Evolutionary conservation across 164 flowering plant species (phyloP), one percentile per base, ranked within the genome.

Genomic region (Kingdonia uniflora): DNA sequence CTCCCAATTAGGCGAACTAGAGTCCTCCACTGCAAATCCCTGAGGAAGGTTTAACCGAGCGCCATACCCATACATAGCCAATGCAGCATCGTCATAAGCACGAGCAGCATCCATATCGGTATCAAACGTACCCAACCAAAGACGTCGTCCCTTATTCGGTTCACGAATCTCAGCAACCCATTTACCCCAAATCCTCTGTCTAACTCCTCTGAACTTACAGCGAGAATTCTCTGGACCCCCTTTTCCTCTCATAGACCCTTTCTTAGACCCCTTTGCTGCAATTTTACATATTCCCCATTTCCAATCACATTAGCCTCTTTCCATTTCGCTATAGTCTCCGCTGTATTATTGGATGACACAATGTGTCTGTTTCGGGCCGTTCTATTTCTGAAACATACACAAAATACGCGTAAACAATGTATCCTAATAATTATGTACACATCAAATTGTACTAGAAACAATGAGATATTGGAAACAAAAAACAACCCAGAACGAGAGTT

Each of bases 1-100:
- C 35, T 4, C 35, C 4, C 35, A 29, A 29, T 29, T 29, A 8
- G 35, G 35, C 35, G 1, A 68, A 53, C 15, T 61, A 11, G 1
- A 29, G 3, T 22, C 8, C 51, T 42, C 33, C 59, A 46, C 2
- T 68, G 52, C 19, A 33, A 21, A 17, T 15, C 10, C 7, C 11
- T 52, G 50, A 0, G 80, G 80, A 17, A 74, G 39, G 44, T 81
- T 81, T 2, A 81, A 65, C 10, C 74, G 65, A 1, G 87, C 87
- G 19, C 19, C 19, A 1, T 67, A 37, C 8, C 84, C 81, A 39
- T 81, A 79, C 81, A 81, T 73, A 0, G 76, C 66, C 41, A 54
- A 61, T 0, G 87, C 84, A 51, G 87, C 87, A n/a, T 74, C 72
- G 47, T 81, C 87, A 6, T 81, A 82, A 0, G 81, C 84, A 14